Conservation (phyloP, 495 filamentous ascomycete species). For the Umbilicaria muhlenbergii region DNA sequence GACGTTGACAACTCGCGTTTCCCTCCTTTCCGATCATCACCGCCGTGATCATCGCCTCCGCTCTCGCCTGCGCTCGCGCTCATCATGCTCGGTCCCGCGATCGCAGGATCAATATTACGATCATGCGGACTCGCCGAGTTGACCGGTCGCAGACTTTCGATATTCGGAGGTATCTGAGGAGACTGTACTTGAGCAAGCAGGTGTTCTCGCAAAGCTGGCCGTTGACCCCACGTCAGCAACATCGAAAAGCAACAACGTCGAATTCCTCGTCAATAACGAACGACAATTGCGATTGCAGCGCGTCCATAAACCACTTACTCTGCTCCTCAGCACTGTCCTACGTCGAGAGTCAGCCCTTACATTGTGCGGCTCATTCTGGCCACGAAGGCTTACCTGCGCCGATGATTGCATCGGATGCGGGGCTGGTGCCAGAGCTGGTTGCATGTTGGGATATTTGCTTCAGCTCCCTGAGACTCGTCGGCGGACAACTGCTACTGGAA, state of each 20-base stretch:
- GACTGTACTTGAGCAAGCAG: constrained; percentile 29
- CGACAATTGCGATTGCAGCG: background rate
- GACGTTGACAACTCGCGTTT: constrained; percentile 88
- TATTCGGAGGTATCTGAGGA: constrained; percentile 23
- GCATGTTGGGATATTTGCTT: constrained; percentile 19
- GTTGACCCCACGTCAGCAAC: too few species aligned
- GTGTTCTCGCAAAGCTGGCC: constrained; percentile 36
- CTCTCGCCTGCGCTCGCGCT: constrained; percentile 12
- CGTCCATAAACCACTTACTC: constrained; percentile 23
- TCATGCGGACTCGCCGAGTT: constrained; percentile 29
- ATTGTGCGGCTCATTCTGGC: constrained; percentile 24
- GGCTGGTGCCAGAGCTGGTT: constrained; percentile 39
- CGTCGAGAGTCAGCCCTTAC: constrained; percentile 9
- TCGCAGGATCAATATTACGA: constrained; percentile 39
- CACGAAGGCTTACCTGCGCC: constrained; percentile 42
- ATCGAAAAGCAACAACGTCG: background rate
- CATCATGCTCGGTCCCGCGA: constrained; percentile 23
- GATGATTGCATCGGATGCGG: constrained; percentile 41
- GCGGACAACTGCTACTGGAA: too few species aligned
- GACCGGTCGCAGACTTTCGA: constrained; percentile 26
- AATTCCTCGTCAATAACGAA: constrained; percentile 11
- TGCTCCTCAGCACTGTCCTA: constrained; percentile 35
- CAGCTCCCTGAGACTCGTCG: too few species aligned
- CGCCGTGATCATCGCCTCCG: constrained; percentile 20
- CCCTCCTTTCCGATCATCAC: constrained; percentile 33